These are phyloP conservation scores for Camellia sinensis DNA, from an alignment of 148 eudicot genomes.

Conservation along the genomic window DNA sequence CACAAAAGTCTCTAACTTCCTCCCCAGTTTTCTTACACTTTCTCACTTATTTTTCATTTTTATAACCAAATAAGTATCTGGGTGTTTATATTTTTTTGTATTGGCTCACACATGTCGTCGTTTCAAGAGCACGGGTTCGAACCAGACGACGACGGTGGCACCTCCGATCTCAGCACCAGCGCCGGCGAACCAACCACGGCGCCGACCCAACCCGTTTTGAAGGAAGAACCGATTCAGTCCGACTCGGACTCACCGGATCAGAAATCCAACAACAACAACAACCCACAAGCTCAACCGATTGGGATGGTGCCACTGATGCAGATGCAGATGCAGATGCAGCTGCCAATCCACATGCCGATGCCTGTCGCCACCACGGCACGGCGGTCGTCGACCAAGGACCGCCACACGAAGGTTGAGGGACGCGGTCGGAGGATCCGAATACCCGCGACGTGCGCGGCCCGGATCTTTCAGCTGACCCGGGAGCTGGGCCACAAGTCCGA, in stretches of 20 bases:
- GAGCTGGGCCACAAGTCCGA: slow-evolving; percentile 42
- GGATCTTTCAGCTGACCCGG: slow-evolving; percentile 42
- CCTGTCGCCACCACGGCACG: slow-evolving; percentile 3
- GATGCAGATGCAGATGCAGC: slow-evolving; percentile 16
- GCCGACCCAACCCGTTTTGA: slow-evolving; percentile 2
- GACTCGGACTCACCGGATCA: slow-evolving; percentile 14
- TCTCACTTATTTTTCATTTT: not conserved
- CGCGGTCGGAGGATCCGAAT: slow-evolving; percentile 50
- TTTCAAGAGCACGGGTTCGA: slow-evolving; percentile 10
- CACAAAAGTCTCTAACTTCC: not conserved
- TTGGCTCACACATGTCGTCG: not conserved
- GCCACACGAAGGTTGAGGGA: slow-evolving; percentile 48
- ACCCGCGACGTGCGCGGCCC: slow-evolving; percentile 47
- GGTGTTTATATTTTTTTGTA: not conserved
- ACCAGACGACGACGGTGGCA: slow-evolving; percentile 20
- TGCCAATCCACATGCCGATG: slow-evolving; percentile 11
- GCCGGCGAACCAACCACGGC: slow-evolving; percentile 16
- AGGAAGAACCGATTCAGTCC: slow-evolving; percentile 19
- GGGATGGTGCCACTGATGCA: slow-evolving; percentile 17
- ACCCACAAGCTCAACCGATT: not conserved
- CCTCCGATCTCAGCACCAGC: slow-evolving; percentile 28
- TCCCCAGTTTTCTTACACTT: not conserved
- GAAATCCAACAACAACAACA: not conserved
- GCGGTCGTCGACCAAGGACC: slow-evolving; percentile 33
- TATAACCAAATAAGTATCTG: not conserved